These are phyloP conservation scores for Myochromella boudieri DNA, from an alignment of 768 basidiomycete species.

Conservation along the genomic window DNA sequence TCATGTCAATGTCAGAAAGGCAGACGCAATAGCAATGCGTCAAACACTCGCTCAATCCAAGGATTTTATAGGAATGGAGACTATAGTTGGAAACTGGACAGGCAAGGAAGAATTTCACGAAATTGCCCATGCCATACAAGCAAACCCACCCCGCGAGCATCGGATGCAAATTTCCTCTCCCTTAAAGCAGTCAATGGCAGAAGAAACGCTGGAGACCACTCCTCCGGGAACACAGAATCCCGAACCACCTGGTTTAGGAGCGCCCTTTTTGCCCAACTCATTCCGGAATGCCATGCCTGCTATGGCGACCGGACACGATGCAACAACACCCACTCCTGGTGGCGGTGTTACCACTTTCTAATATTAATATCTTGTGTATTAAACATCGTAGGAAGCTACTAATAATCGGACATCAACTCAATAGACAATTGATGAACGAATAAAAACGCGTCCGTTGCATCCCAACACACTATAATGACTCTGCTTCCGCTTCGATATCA, in stretches of 20 bases:
- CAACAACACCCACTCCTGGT: conserved; percentile 44
- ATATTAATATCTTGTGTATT: no score
- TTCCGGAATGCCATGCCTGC: conserved; percentile 35
- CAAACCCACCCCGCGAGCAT: conserved; percentile 37
- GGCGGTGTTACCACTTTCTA: conserved; percentile 16
- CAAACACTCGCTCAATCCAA: conserved; percentile 61
- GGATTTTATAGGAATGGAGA: conserved; percentile 51
- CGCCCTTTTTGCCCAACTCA: conserved; percentile 47
- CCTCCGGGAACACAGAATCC: conserved; percentile 57
- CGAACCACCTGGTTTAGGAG: conserved; percentile 52
- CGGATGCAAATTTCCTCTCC: conserved; percentile 26
- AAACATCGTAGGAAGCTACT: not conserved
- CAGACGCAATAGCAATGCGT: conserved; percentile 55
- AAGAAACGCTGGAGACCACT: conserved; percentile 31
- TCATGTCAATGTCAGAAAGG: conserved; percentile 54
- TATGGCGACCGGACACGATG: conserved; percentile 41
- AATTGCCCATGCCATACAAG: conserved; percentile 52
- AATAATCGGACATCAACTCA: not conserved
- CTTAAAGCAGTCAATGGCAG: conserved; percentile 22
- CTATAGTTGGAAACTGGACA: conserved; percentile 51
- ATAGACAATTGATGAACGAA: not conserved
- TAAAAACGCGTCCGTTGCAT: not conserved
- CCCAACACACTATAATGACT: not conserved
- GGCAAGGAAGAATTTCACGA: conserved; percentile 63
- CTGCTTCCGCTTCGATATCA: conserved; percentile 51